A percentile compares a stretch with the other conserved stretches of the same genome.
phyloP scores from a whole-genome alignment of 202 grass and related monocot species.

The Hordeum pubiflorum region DNA sequence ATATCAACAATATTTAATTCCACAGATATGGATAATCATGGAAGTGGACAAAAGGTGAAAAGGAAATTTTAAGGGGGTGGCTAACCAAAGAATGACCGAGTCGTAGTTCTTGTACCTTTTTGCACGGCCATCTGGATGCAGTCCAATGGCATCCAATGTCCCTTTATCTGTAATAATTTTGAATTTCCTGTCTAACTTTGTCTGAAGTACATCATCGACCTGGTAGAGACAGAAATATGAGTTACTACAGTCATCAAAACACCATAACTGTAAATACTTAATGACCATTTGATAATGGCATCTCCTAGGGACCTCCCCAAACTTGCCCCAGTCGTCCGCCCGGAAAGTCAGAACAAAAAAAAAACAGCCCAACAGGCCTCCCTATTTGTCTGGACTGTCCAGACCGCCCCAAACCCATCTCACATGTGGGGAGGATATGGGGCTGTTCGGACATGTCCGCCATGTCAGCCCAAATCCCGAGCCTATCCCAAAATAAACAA shows the following conservation, averaged over 20 bases:
- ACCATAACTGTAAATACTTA: not conserved
- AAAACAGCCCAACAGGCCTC: too few relatives aligned
- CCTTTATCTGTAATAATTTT: conserved; percentile 89
- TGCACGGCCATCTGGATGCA: conserved; percentile 74
- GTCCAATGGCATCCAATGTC: conserved; percentile 85
- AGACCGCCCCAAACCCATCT: too few relatives aligned
- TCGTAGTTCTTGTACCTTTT: conserved; percentile 54
- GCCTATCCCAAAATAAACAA: too few relatives aligned
- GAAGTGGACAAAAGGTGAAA: not conserved
- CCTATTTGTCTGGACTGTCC: too few relatives aligned
- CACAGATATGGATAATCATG: not conserved
- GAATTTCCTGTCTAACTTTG: conserved; percentile 84
- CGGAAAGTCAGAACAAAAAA: too few relatives aligned
- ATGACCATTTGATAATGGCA: conserved; percentile 16
- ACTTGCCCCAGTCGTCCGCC: too few relatives aligned
- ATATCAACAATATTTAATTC: conserved; percentile 3
- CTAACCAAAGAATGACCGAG: not conserved
- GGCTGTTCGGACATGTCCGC: too few relatives aligned
- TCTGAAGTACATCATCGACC: conserved; percentile 94
- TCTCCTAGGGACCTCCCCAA: too few relatives aligned
- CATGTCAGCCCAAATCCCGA: too few relatives aligned
- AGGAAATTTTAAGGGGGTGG: not conserved
- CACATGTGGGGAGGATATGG: too few relatives aligned
- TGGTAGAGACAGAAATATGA: conserved; percentile 30
- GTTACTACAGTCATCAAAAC: not conserved